Conservation (phyloP, 2,329 filamentous ascomycete species). For the Colletotrichum graminicola region DNA sequence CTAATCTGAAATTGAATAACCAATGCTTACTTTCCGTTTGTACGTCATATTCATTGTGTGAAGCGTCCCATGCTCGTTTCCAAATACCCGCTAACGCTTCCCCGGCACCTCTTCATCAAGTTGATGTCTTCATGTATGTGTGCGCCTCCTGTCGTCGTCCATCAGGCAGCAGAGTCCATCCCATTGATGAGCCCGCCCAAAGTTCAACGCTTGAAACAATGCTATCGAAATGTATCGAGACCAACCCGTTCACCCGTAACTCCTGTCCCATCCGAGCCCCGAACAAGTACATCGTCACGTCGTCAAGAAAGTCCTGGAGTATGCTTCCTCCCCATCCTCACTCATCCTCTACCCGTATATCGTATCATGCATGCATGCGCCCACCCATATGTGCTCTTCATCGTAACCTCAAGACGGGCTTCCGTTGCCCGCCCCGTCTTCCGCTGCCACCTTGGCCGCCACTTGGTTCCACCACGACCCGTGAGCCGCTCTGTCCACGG, state of each 20-base stretch:
- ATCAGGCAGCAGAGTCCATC: constrained; percentile 24
- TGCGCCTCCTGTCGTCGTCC: constrained; percentile 18
- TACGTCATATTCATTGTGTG: background rate
- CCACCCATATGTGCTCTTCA: constrained; percentile 20
- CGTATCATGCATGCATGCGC: constrained; percentile 28
- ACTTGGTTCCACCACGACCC: constrained; percentile 78
- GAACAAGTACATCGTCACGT: constrained; percentile 40
- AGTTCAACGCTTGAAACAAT: constrained; percentile 31
- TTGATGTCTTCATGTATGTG: background rate
- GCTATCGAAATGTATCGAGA: constrained; percentile 29
- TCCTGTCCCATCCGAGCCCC: constrained; percentile 31
- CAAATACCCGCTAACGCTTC: constrained; percentile 5
- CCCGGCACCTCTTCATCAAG: constrained; percentile 7
- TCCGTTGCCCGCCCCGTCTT: constrained; percentile 46
- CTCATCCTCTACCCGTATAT: constrained; percentile 34
- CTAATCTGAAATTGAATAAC: too few relatives aligned
- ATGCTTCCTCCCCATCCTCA: constrained; percentile 20
- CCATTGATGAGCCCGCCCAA: constrained; percentile 18
- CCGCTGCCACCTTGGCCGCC: constrained; percentile 65
- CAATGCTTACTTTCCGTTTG: background rate
- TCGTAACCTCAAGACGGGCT: constrained; percentile 11
- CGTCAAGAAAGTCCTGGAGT: constrained; percentile 33
- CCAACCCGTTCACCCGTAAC: constrained; percentile 26
- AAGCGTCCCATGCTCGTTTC: background rate
- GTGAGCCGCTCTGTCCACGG: constrained; percentile 77